A percentile compares a stretch with the other conserved stretches of the same genome.
These are phyloP conservation scores for Asclepias syriaca DNA, from an alignment of 257 asterid species.

Conservation along the genomic window DNA sequence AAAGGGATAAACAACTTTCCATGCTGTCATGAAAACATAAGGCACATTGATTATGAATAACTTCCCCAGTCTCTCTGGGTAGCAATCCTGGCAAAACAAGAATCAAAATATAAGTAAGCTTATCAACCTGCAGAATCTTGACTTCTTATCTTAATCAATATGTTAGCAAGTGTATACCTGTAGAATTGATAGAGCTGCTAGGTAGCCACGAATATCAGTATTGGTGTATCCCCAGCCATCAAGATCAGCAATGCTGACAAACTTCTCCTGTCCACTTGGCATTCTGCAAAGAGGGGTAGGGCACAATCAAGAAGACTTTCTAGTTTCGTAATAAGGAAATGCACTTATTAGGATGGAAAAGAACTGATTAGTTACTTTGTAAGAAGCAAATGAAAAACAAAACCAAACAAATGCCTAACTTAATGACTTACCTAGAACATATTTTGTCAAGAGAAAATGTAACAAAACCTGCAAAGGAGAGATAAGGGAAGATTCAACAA, in stretches of 20 bases:
- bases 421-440: conserved; percentile 56
- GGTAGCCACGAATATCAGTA: conserved; percentile 71
- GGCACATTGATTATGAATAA: conserved; percentile 64
- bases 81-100: conserved; percentile 52
- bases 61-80: conserved; percentile 92
- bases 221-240: conserved; percentile 75
- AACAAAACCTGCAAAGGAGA: conserved; percentile 56
- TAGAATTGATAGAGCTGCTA: conserved; percentile 65
- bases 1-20: conserved; percentile 85
- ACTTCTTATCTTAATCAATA: background rate
- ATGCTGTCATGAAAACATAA: conserved; percentile 74
- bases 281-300: conserved; percentile 32
- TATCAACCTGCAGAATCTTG: background rate
- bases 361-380: background rate
- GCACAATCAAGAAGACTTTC: background rate
- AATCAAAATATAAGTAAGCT: background rate
- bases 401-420: background rate
- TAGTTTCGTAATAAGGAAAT: background rate
- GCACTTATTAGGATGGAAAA: background rate
- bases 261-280: conserved; percentile 81
- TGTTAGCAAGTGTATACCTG: conserved; percentile 38
- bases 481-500: conserved; percentile 9
- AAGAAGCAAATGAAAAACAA: background rate
- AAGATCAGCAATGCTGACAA: conserved; percentile 66
- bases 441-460: conserved; percentile 68